Percentiles rank a stretch among this genome's conserved stretches.
Evolutionary conservation across 306 rosid genomes (phyloP).

Genomic region (Fragaria ananassa): DNA sequence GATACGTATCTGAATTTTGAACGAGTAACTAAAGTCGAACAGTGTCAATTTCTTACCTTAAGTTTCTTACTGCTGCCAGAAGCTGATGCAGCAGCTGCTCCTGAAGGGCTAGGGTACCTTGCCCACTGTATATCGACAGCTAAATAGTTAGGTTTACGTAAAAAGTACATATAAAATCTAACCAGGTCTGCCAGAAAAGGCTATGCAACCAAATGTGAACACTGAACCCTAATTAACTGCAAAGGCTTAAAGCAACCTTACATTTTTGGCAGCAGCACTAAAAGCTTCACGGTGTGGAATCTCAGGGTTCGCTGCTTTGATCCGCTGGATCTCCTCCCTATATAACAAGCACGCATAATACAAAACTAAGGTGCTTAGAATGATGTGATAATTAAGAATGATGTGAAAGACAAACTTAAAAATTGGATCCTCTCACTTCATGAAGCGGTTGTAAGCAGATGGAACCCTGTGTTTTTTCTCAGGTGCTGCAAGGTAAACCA

Average conservation of each 20-base stretch:
- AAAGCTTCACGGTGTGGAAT: slow-evolving; percentile 98
- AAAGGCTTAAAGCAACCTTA: slow-evolving; percentile 9
- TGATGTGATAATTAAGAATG: neutral
- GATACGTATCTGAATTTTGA: neutral
- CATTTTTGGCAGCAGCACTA: slow-evolving; percentile 93
- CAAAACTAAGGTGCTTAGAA: neutral
- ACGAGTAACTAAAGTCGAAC: neutral
- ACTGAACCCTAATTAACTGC: slow-evolving; percentile 4
- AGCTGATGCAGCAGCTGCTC: slow-evolving; percentile 53
- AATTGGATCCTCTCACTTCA: slow-evolving; percentile 64
- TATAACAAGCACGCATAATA: neutral
- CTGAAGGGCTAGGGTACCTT: slow-evolving; percentile 74
- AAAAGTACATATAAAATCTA: neutral
- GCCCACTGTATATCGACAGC: slow-evolving; percentile 65
- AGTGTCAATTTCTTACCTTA: neutral
- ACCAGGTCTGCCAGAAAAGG: neutral
- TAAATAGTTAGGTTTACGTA: slow-evolving; percentile 1
- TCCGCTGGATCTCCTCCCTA: slow-evolving; percentile 97
- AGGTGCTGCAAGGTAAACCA: slow-evolving; percentile 60
- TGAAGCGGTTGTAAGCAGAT: slow-evolving; percentile 96
- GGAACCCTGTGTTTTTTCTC: slow-evolving; percentile 98
- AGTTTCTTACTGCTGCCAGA: slow-evolving; percentile 47
- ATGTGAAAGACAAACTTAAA: neutral
- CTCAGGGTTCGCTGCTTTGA: slow-evolving; percentile 88
- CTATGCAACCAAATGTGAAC: neutral